Conservation (phyloP, 352 stramenopile genomes). For the Pythium dissotocum region DNA sequence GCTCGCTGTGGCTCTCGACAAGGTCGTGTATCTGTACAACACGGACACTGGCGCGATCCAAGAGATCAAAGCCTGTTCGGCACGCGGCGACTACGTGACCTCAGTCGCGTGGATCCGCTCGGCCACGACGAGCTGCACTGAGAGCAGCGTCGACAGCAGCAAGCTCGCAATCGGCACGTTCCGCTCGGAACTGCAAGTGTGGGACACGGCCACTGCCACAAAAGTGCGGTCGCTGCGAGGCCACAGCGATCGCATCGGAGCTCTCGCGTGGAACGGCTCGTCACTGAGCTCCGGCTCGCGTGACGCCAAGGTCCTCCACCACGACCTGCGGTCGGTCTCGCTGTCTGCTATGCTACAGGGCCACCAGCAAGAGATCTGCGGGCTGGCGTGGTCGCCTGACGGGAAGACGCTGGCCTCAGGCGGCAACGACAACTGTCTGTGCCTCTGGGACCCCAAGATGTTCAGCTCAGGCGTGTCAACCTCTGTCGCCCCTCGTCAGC, state of each 20-base stretch:
- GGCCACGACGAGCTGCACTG: slow-evolving; percentile 28
- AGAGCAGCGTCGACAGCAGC: slow-evolving; percentile 39
- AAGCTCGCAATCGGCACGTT: slow-evolving; percentile 94
- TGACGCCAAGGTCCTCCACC: slow-evolving; percentile 88
- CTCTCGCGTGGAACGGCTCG: slow-evolving; percentile 92
- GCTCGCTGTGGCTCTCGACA: slow-evolving; percentile 92
- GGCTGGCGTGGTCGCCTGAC: slow-evolving; percentile 93
- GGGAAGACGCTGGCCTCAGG: slow-evolving; percentile 92
- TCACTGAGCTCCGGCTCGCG: slow-evolving; percentile 88
- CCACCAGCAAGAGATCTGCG: slow-evolving; percentile 96
- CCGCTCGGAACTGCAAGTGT: slow-evolving; percentile 91
- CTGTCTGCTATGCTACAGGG: slow-evolving; percentile 37
- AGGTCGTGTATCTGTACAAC: slow-evolving; percentile 96
- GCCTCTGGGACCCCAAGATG: slow-evolving; percentile 89
- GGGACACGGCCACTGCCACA: slow-evolving; percentile 88
- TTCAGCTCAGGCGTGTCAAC: slow-evolving; percentile 11
- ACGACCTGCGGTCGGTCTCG: slow-evolving; percentile 34
- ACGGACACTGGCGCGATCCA: slow-evolving; percentile 90
- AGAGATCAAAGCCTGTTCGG: slow-evolving; percentile 65
- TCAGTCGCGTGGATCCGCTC: slow-evolving; percentile 92
- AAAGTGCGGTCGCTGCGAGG: slow-evolving; percentile 89
- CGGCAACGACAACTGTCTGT: slow-evolving; percentile 95
- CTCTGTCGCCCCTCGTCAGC: slow-evolving; percentile 37
- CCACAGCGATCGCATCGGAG: slow-evolving; percentile 87
- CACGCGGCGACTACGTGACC: slow-evolving; percentile 91